phyloP scores from a whole-genome alignment of 2,329 filamentous ascomycete genomes.

The Chalaropsis ovoidea region DNA sequence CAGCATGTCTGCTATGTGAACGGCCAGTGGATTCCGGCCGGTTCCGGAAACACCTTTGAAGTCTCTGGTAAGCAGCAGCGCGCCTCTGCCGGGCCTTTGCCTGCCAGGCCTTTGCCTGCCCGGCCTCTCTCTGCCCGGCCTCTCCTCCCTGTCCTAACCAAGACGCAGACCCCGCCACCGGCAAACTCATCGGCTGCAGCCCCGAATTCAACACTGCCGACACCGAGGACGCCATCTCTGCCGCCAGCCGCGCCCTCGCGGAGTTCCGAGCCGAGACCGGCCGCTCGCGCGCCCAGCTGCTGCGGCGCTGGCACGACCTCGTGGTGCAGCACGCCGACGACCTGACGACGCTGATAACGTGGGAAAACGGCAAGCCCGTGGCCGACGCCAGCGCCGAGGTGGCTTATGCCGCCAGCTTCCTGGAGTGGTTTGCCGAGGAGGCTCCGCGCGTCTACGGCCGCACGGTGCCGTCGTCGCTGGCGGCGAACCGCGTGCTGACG shows the following conservation, averaged over 20 bases:
- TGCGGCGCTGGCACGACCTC: constrained; percentile 73
- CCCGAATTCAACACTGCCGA: constrained; percentile 76
- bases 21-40: constrained; percentile 79
- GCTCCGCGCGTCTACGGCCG: constrained; percentile 64
- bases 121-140: not conserved
- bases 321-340: constrained; percentile 71
- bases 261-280: constrained; percentile 61
- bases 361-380: constrained; percentile 81
- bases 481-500: constrained; percentile 66
- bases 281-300: constrained; percentile 61
- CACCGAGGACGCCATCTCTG: constrained; percentile 68
- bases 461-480: constrained; percentile 58
- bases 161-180: constrained; percentile 64
- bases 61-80: constrained; percentile 49
- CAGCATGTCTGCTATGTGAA: constrained; percentile 75
- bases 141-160: not conserved
- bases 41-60: constrained; percentile 84
- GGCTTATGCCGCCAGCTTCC: constrained; percentile 61
- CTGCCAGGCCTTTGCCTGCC: too few species aligned
- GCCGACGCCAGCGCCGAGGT: constrained; percentile 65
- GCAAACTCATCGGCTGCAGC: constrained; percentile 67
- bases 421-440: constrained; percentile 75
- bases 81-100: too few species aligned
- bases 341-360: constrained; percentile 71
- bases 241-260: constrained; percentile 66